These are phyloP conservation scores for Xylaria sp. DNA, from an alignment of 2,329 filamentous ascomycete species.

Conservation along the genomic window DNA sequence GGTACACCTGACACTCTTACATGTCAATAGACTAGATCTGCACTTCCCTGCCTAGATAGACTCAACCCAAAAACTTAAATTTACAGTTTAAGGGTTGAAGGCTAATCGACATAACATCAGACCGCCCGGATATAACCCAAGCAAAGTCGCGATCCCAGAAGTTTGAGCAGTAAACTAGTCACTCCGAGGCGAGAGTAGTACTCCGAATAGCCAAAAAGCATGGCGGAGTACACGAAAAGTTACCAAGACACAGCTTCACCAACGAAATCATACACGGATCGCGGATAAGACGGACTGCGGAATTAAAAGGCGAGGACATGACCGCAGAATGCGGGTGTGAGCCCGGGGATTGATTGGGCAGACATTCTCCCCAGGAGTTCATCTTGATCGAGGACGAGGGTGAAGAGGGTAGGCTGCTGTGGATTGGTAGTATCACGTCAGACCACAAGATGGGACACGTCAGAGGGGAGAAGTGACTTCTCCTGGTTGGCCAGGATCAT, in stretches of 20 bases:
- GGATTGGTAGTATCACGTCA: neutral
- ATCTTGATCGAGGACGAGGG: neutral
- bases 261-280: slow-evolving; percentile 1
- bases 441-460: neutral
- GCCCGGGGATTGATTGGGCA: neutral
- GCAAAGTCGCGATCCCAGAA: too few species aligned
- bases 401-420: neutral
- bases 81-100: too few species aligned
- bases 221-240: neutral
- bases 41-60: too few species aligned
- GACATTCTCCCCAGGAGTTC: neutral
- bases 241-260: neutral
- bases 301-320: neutral
- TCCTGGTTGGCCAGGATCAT: neutral
- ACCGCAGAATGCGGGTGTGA: neutral
- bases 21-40: too few species aligned
- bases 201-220: neutral
- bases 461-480: neutral
- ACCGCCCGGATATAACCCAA: too few species aligned
- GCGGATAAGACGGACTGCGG: neutral
- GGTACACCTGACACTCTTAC: too few species aligned
- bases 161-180: too few species aligned
- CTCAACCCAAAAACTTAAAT: too few species aligned
- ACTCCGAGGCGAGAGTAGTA: neutral
- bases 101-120: too few species aligned